Conservation (phyloP, 2,329 filamentous ascomycete genomes). For the Orbilia oligospora region DNA sequence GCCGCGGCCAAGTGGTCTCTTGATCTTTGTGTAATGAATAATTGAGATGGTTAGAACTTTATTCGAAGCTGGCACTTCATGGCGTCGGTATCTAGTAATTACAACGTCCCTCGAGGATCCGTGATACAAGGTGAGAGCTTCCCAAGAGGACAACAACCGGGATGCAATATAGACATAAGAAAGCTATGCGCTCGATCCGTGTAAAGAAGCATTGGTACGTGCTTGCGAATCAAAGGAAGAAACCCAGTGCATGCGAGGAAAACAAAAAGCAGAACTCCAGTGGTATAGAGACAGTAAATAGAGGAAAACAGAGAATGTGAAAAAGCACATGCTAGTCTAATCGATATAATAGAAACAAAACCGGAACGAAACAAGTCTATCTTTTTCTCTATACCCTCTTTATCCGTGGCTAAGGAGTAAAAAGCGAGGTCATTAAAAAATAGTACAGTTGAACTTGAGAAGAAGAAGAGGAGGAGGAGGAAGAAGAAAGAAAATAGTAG, state of each 20-base stretch:
- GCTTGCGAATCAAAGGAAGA: conserved; percentile 17
- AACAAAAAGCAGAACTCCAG: conserved; percentile 47
- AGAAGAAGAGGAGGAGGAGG: no score
- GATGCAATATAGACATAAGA: conserved; percentile 25
- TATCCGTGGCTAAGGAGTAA: conserved; percentile 35
- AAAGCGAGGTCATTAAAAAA: conserved; percentile 37
- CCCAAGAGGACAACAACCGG: conserved; percentile 11
- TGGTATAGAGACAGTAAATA: conserved; percentile 45
- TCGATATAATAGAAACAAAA: conserved; percentile 6
- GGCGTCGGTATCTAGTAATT: conserved; percentile 52
- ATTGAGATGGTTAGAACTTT: conserved; percentile 8
- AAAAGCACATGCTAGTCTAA: conserved; percentile 57
- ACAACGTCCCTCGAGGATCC: conserved; percentile 23
- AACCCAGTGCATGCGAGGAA: conserved; percentile 8
- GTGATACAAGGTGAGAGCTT: conserved; percentile 13
- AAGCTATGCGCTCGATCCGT: conserved; percentile 52
- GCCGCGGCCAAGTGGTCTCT: background rate
- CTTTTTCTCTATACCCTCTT: conserved; percentile 61
- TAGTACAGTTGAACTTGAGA: conserved; percentile 1
- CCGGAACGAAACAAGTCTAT: conserved; percentile 43
- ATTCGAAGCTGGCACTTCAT: conserved; percentile 34
- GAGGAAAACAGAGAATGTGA: background rate
- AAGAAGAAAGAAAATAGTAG: conserved; percentile 1
- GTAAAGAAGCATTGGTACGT: conserved; percentile 28
- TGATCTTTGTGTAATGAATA: conserved; percentile 10